These are phyloP conservation scores for Pichia kudriavzevii DNA, from an alignment of 1,139 yeast genomes.

Conservation along the genomic window DNA sequence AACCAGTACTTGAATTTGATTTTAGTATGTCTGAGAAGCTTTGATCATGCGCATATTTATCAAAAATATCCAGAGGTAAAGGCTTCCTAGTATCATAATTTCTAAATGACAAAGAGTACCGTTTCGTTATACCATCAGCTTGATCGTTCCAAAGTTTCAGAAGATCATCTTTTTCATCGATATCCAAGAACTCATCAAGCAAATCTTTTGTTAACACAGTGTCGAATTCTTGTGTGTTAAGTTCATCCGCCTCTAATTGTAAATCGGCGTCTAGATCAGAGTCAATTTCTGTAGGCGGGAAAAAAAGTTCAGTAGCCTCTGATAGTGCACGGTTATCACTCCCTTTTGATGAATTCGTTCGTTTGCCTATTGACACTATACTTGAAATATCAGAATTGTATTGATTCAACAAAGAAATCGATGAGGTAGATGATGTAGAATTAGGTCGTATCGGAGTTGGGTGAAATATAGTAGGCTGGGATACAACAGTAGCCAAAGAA, in stretches of 20 bases:
- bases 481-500: neutral
- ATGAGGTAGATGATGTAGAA: constrained; percentile 10
- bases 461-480: constrained; percentile 11
- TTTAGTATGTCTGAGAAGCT: no score
- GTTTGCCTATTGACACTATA: no score
- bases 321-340: no score
- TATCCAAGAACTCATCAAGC: neutral
- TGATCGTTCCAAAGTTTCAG: constrained; percentile 1
- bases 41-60: constrained; percentile 66
- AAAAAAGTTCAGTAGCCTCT: no score
- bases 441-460: constrained; percentile 13
- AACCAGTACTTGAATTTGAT: constrained; percentile 3
- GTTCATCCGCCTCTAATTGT: no score
- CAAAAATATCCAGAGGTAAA: constrained; percentile 4
- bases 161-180: neutral
- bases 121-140: constrained; percentile 10
- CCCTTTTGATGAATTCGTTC: no score
- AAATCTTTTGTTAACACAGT: constrained; percentile 1
- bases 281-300: no score
- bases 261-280: constrained; percentile 1
- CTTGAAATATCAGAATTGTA: constrained; percentile 1
- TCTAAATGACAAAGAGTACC: constrained; percentile 24
- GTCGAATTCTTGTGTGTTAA: constrained; percentile 6
- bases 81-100: constrained; percentile 17
- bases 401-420: constrained; percentile 7